Conservation (phyloP, 345 rosid genomes). For the Salix brachista region DNA sequence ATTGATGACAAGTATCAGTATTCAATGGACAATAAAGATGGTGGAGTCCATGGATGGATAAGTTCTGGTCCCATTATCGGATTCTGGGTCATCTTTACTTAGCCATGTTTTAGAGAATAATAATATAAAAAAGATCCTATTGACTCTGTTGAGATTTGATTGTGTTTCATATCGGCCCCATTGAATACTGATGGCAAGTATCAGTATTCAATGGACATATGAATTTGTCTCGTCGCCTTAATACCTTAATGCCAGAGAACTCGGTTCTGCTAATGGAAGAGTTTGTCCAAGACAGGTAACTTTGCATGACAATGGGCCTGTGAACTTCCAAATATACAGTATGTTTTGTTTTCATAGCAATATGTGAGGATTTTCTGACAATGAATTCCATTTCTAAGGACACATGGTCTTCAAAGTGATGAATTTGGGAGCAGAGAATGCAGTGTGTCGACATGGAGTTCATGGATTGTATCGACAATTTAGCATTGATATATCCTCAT, state of each 20-base stretch:
- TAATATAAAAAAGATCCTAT: no score
- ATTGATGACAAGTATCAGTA: conserved; percentile 46
- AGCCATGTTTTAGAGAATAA: conserved; percentile 6
- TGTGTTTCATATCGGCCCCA: no score
- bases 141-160: no score
- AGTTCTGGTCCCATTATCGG: conserved; percentile 32
- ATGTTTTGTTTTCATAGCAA: no score
- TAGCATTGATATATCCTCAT: conserved; percentile 19
- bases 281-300: conserved; percentile 30
- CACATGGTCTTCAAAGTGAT: conserved; percentile 22
- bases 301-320: background rate
- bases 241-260: conserved; percentile 22
- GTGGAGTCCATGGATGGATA: conserved; percentile 47
- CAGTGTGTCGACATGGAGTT: conserved; percentile 37
- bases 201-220: background rate
- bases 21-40: conserved; percentile 37
- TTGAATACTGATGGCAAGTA: no score
- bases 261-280: conserved; percentile 34
- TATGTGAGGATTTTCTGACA: no score
- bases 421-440: conserved; percentile 33
- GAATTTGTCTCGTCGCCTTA: conserved; percentile 35
- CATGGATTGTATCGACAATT: conserved; percentile 31
- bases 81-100: conserved; percentile 35
- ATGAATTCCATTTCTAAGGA: conserved; percentile 16
- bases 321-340: background rate